A percentile compares a stretch with the other conserved stretches of the same genome.
These are phyloP conservation scores for Podaxis mareebaensis DNA, from an alignment of 768 basidiomycete species.

Conservation along the genomic window DNA sequence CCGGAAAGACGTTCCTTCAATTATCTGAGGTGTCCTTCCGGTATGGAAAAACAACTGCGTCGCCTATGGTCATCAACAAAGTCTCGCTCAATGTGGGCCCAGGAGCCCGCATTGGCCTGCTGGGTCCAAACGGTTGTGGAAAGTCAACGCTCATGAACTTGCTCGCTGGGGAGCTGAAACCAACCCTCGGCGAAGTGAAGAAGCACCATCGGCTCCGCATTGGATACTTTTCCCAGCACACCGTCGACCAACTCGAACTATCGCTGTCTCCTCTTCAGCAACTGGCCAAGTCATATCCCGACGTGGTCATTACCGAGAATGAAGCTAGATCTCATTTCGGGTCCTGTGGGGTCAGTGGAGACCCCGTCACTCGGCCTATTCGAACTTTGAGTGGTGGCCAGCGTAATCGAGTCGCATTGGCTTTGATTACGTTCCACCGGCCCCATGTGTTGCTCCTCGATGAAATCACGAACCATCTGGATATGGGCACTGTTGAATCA, in stretches of 20 bases:
- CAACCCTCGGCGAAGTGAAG: slow-evolving; percentile 47
- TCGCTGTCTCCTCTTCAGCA: slow-evolving; percentile 27
- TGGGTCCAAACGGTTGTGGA: slow-evolving; percentile 50
- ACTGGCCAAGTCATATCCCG: slow-evolving; percentile 28
- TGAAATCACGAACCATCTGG: slow-evolving; percentile 73
- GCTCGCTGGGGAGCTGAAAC: slow-evolving; percentile 40
- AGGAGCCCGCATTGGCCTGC: slow-evolving; percentile 29
- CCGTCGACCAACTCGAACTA: slow-evolving; percentile 52
- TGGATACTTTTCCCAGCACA: slow-evolving; percentile 64
- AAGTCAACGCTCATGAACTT: slow-evolving; percentile 59
- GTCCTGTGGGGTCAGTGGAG: slow-evolving; percentile 43
- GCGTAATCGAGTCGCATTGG: slow-evolving; percentile 60
- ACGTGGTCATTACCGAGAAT: slow-evolving; percentile 27
- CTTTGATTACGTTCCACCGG: slow-evolving; percentile 49
- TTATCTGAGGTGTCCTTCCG: slow-evolving; percentile 33
- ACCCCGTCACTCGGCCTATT: slow-evolving; percentile 39
- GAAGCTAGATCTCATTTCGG: slow-evolving; percentile 39
- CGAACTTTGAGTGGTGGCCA: slow-evolving; percentile 54
- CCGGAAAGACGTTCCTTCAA: slow-evolving; percentile 32
- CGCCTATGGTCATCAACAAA: slow-evolving; percentile 28
- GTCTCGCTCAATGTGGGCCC: slow-evolving; percentile 31
- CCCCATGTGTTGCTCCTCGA: slow-evolving; percentile 58
- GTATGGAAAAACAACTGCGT: slow-evolving; percentile 24
- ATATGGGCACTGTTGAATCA: slow-evolving; percentile 58
- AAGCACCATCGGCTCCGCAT: slow-evolving; percentile 55